Evolutionary conservation across 805 yeast genomes (phyloP), one percentile per base, ranked within the genome.

Genomic region (Blastobotrys mokoenaii): DNA sequence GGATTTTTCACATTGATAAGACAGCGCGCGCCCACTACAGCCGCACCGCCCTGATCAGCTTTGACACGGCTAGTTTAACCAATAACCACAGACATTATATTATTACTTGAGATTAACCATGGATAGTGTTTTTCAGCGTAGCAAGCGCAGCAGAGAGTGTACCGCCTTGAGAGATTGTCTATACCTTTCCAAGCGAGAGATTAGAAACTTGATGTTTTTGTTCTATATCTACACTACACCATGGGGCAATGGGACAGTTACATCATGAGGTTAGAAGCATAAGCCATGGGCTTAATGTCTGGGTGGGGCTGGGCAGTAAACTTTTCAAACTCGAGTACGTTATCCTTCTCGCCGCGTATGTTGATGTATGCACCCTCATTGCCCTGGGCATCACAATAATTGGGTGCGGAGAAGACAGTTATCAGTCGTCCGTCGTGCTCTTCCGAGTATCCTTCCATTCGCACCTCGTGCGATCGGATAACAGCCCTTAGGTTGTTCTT

Each of bases 361-460:
- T 88, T 84, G 49, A 93, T 82, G 46, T 84, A 83, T 8, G 94
- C 97, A 44, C 97, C 99, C 52, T 77, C 64, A 64, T 93, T 93
- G 11, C 95, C 95, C 45, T 86, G 88, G 12, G 82, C 70, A 62
- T 93, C 99, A 68, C 97, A 90, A 65, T 90, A 90, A 63, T 93
- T 90, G 31, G 99, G 99, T 0, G 99, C 99, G 64, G 94, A 82
- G 64, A 93, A 93, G n/a, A 93, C 95, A 0, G 99, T 93, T 44
- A 88, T 77, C 43, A 93, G 74, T 52, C 79, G 73, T 10, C 94
- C 95, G 47, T 83, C 73, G 59, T 93, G 99, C 60, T 90, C 97
- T 39, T 72, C 72, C 52, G 86, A 87, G 48, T 82, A 87, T 40
- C 99, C 99, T 4, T 74, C 82, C 84, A 84, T 82, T 60, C 97